Conservation (phyloP, 2,329 filamentous ascomycete genomes). For the Emericellopsis cladophorae region DNA sequence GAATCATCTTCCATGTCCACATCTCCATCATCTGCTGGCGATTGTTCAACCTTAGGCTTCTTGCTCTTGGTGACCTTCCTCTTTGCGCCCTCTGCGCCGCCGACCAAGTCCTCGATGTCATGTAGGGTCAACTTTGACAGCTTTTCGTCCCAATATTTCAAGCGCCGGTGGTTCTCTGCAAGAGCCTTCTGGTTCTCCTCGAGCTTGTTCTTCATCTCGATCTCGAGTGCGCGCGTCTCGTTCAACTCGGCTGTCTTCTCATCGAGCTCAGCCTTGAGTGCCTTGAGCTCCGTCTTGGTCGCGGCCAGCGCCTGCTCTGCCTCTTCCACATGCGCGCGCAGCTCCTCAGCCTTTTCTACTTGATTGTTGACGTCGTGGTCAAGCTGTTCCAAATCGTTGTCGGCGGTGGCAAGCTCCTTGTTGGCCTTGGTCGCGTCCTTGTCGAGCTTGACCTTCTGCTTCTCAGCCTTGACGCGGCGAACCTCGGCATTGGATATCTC, state of each 20-base stretch:
- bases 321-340: conserved; percentile 63
- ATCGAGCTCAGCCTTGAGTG: conserved; percentile 76
- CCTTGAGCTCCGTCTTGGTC: conserved; percentile 69
- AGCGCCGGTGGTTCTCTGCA: conserved; percentile 71
- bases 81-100: conserved; percentile 15
- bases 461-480: conserved; percentile 83
- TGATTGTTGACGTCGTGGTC: conserved; percentile 71
- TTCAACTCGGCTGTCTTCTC: conserved; percentile 78
- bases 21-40: conserved; percentile 14
- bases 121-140: conserved; percentile 72
- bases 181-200: conserved; percentile 91
- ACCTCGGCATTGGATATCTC: conserved; percentile 79
- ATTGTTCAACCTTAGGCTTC: conserved; percentile 10
- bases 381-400: conserved; percentile 62
- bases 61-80: conserved; percentile 10
- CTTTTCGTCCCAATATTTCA: conserved; percentile 83
- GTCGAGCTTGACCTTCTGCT: conserved; percentile 76
- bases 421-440: conserved; percentile 70
- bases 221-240: conserved; percentile 76
- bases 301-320: conserved; percentile 65
- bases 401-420: conserved; percentile 63
- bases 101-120: conserved; percentile 58
- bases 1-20: conserved; percentile 15
- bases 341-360: conserved; percentile 59
- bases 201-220: conserved; percentile 97